Conservation (phyloP, 805 yeast species). For the Metschnikowia lochheadii region DNA sequence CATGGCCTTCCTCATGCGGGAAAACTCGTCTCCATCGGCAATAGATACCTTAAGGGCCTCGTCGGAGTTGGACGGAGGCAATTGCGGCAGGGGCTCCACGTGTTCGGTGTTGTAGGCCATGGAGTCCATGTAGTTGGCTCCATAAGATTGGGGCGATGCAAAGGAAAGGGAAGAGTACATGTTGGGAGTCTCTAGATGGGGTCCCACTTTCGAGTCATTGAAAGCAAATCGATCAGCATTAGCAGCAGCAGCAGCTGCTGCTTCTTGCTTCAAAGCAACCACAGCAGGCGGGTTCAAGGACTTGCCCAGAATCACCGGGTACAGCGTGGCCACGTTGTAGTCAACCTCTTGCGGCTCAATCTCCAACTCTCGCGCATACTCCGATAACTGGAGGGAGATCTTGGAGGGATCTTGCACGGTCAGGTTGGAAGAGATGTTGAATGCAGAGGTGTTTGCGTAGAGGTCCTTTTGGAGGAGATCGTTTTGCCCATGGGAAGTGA, state of each 20-base stretch:
- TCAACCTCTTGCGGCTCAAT: conserved; percentile 13
- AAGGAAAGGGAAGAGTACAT: conserved; percentile 14
- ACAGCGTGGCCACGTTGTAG: conserved; percentile 6
- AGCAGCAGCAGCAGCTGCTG: conserved; percentile 6
- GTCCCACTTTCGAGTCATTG: not conserved
- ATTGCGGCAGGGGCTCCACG: conserved; percentile 33
- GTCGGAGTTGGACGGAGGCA: conserved; percentile 32
- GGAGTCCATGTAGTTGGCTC: not conserved
- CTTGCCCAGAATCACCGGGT: conserved; percentile 10
- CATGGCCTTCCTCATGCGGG: conserved; percentile 30
- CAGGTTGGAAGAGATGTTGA: conserved; percentile 14
- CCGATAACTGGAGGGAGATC: conserved; percentile 13
- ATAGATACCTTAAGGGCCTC: conserved; percentile 26
- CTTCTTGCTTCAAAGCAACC: conserved; percentile 10
- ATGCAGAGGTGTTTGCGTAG: conserved; percentile 14
- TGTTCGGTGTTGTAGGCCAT: conserved; percentile 11
- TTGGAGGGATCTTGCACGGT: conserved; percentile 10
- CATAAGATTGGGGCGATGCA: conserved; percentile 18
- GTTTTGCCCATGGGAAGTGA: not conserved
- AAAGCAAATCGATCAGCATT: not conserved
- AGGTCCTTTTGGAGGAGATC: not conserved
- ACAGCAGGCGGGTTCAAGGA: conserved; percentile 15
- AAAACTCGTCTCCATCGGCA: conserved; percentile 32
- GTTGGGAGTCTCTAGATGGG: conserved; percentile 1
- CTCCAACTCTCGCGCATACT: conserved; percentile 14